These are phyloP conservation scores for Dendrocalamus sinicus DNA, from an alignment of 176 grass and related monocot species.

Conservation along the genomic window DNA sequence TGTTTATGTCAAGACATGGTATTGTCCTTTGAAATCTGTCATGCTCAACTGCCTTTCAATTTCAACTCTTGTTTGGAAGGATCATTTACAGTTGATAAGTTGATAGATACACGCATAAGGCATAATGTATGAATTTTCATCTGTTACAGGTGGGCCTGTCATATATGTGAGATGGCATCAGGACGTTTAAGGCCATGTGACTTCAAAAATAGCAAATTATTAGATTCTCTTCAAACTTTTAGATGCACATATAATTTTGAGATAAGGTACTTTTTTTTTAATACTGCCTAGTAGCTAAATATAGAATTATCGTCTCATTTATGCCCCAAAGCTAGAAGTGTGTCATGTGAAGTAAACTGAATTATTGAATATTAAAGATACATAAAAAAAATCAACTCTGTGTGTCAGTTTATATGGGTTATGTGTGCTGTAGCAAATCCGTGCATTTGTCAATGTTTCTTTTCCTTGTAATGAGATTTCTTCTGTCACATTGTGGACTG, in stretches of 20 bases:
- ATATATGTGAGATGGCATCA: constrained; percentile 67
- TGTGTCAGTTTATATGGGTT: background rate
- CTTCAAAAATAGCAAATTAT: constrained; percentile 75
- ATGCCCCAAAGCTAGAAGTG: background rate
- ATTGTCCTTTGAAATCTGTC: constrained; percentile 20
- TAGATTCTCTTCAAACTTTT: constrained; percentile 86
- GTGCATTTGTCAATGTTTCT: constrained; percentile 1
- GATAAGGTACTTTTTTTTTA: constrained; percentile 55
- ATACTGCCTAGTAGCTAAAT: background rate
- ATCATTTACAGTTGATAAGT: constrained; percentile 5
- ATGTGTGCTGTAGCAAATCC: constrained; percentile 12
- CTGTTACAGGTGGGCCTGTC: constrained; percentile 68
- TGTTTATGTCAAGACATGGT: constrained; percentile 29
- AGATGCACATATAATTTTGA: constrained; percentile 95
- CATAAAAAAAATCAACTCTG: background rate
- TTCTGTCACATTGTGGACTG: background rate
- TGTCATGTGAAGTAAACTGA: constrained; percentile 19
- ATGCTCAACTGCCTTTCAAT: background rate
- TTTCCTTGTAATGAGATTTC: constrained; percentile 19
- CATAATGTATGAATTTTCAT: constrained; percentile 25
- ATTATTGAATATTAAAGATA: constrained; percentile 9
- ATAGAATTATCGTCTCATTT: constrained; percentile 14
- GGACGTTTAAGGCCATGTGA: constrained; percentile 79
- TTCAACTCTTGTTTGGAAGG: background rate
- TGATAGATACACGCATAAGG: background rate